Evolutionary conservation across 2,329 filamentous ascomycete species (phyloP).

Genomic region (Scorias spongiosa): DNA sequence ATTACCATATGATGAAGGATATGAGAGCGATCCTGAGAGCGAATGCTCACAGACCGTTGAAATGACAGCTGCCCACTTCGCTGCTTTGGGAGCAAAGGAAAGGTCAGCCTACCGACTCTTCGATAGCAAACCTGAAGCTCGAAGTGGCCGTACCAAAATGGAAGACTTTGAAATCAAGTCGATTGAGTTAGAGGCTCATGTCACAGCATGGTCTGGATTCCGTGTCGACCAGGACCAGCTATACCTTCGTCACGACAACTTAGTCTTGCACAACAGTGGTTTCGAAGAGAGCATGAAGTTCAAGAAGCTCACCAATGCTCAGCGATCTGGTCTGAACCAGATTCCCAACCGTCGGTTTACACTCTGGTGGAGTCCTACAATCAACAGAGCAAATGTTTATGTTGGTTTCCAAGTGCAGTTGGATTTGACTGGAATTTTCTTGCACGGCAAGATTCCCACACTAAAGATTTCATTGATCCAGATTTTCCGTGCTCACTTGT

Average conservation of each 20-base stretch:
- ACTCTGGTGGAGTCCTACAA: constrained; percentile 69
- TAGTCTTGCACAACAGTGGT: constrained; percentile 30
- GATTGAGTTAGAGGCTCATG: constrained; percentile 28
- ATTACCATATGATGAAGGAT: too few species aligned
- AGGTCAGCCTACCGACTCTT: constrained; percentile 19
- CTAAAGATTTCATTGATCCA: constrained; percentile 96
- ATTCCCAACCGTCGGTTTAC: constrained; percentile 98
- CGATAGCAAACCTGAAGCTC: not conserved
- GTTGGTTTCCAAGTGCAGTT: constrained; percentile 99
- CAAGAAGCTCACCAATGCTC: constrained; percentile 96
- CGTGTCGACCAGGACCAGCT: constrained; percentile 36
- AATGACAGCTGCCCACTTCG: constrained; percentile 33
- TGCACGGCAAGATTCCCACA: constrained; percentile 97
- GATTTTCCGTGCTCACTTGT: constrained; percentile 98
- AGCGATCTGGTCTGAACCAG: constrained; percentile 91
- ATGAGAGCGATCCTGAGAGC: not conserved
- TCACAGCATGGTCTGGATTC: constrained; percentile 36
- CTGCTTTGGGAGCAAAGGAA: constrained; percentile 24
- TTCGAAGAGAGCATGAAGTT: constrained; percentile 66
- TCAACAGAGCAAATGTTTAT: constrained; percentile 71
- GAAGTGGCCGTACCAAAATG: not conserved
- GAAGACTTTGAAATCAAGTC: constrained; percentile 27
- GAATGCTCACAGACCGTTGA: constrained; percentile 28
- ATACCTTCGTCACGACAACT: constrained; percentile 34
- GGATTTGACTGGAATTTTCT: constrained; percentile 94